Base-by-base conservation (phyloP, 2,329 filamentous ascomycete species). In the Verticillium longisporum region DNA sequence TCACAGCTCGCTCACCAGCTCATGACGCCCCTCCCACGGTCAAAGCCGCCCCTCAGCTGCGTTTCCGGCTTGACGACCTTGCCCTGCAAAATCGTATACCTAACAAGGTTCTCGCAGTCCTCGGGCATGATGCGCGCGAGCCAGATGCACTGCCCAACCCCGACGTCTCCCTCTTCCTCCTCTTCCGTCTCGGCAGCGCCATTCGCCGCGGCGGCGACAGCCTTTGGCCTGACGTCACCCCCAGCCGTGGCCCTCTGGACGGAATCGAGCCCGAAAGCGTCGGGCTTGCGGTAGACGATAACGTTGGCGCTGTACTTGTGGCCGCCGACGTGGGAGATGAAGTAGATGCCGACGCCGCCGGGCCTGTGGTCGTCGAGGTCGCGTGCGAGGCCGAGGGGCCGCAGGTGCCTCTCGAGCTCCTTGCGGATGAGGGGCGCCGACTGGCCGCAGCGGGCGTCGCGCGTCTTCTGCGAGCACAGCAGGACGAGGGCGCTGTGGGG, bases 291-390 rank as follows among this genome's bases (percentile, higher is more conserved):
- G 74, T 99, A 98, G 1, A 99, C 81, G 79, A 99, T 90, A 68
- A 98, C 86, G 69, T 99, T 99, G 33, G 95, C 95, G 56, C 88
- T 88, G 77, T 96, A 98, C 78, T 97, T 97, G 79, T 99, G 95
- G 0, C 95, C 95, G 33, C 95, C 95, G 2, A 97, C 92, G 71
- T 99, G 95, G 67, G 88, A 94, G 71, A 98, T 96, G 72, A 97
- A 98, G 77, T 97, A 97, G 66, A 99, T 91, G 0, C 92, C 94
- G 6, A 97, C 94, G 13, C 95, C 95, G 11, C 94, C 94, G 0
- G 93, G 92, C 61, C 95, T 80, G 73, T 92, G 88, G 72, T 99
- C 95, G 71, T 96, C 87, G 56, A 95, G 77, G 71, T 98, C 94
- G 34, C 95, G 87, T 73, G 89, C 93, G 21, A 99, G 77, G 0